Conservation (phyloP, 2,329 filamentous ascomycete species). For the Stachybotrys chlorohalonatus region DNA sequence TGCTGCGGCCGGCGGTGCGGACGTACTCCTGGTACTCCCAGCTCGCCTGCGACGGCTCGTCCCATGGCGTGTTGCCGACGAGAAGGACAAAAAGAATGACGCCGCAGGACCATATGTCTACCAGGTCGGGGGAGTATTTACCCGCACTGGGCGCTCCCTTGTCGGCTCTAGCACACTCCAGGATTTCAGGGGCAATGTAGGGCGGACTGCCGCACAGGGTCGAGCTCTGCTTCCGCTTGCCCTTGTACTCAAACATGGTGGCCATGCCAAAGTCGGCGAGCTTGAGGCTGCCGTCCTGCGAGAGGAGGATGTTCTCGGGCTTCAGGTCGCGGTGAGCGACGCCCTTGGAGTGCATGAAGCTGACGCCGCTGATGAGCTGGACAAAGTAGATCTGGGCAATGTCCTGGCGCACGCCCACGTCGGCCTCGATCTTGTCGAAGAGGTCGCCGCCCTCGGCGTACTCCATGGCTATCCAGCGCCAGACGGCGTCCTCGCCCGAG, state of each 20-base stretch:
- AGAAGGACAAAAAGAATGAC: slow-evolving; percentile 95
- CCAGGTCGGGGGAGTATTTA: slow-evolving; percentile 68
- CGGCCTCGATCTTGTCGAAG: slow-evolving; percentile 98
- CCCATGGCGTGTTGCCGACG: slow-evolving; percentile 96
- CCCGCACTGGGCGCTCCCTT: slow-evolving; percentile 37
- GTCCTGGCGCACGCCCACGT: slow-evolving; percentile 87
- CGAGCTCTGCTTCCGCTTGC: slow-evolving; percentile 68
- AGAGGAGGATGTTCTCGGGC: slow-evolving; percentile 91
- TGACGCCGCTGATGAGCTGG: slow-evolving; percentile 81
- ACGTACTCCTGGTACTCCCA: slow-evolving; percentile 90
- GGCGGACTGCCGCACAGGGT: slow-evolving; percentile 94
- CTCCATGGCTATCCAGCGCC: slow-evolving; percentile 99
- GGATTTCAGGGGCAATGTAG: slow-evolving; percentile 93
- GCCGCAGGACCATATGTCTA: slow-evolving; percentile 95
- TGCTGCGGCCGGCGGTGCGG: slow-evolving; percentile 67
- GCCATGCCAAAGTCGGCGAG: slow-evolving; percentile 96
- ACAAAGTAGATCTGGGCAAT: slow-evolving; percentile 95
- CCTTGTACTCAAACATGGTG: slow-evolving; percentile 85
- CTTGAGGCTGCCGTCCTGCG: slow-evolving; percentile 77
- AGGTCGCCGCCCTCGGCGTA: slow-evolving; percentile 90
- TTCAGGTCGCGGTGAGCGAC: slow-evolving; percentile 89
- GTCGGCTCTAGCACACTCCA: slow-evolving; percentile 40
- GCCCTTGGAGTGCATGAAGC: slow-evolving; percentile 93
- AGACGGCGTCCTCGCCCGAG: slow-evolving; percentile 73
- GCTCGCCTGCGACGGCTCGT: slow-evolving; percentile 75